Base-by-base conservation (phyloP, 2,329 filamentous ascomycete species). In the Nemania sp. region DNA sequence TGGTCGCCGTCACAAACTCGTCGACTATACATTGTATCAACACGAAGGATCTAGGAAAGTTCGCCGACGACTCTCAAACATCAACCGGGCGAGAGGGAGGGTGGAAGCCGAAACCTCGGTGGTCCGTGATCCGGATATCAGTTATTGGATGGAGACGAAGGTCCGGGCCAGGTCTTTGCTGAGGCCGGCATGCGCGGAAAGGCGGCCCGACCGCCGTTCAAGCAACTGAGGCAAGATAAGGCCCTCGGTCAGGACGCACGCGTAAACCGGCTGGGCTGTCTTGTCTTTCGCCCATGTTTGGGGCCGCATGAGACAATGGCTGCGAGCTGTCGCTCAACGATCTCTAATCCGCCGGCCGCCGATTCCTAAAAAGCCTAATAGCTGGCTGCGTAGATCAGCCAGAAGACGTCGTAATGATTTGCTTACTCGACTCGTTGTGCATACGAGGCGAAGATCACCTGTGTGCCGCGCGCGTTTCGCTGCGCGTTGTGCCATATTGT, bases 401-500 rank as follows among this genome's bases (percentile, higher is more conserved):
- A 64, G 59, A 57, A 61, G 46, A 57, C 50, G 29, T 46, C 43
- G 39, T 60, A 59, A 59, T 59, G 34, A 49, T 34, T 39, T 54
- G 6, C 35, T 59, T 34, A 51, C 58, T 64, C 46, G 40, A 45
- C 29, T 57, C 35, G 29, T 55, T 35, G 49, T 50, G 62, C 39
- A 57, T 52, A 50, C 52, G 34, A 64, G 59, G 53, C 55, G 62
- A 59, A 61, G 62, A 57, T 64, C 62, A 64, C 57, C 52, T 63
- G 53, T 40, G 53, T 63, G 57, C 60, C 53, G 60, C 52, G 54
- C 55, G 50, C 54, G 55, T 64, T n/a, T n/a, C 54, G 37, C 43
- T 39, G 54, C 55, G 60, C 60, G 63, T 37, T 61, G 59, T 60
- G 51, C 57, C 20, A 60, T 51, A 57, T 49, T 40, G 34, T 47